A percentile compares a stretch with the other conserved stretches of the same genome.
Conservation (phyloP, 768 basidiomycete genomes). For the Lactifluus rugatus region DNA sequence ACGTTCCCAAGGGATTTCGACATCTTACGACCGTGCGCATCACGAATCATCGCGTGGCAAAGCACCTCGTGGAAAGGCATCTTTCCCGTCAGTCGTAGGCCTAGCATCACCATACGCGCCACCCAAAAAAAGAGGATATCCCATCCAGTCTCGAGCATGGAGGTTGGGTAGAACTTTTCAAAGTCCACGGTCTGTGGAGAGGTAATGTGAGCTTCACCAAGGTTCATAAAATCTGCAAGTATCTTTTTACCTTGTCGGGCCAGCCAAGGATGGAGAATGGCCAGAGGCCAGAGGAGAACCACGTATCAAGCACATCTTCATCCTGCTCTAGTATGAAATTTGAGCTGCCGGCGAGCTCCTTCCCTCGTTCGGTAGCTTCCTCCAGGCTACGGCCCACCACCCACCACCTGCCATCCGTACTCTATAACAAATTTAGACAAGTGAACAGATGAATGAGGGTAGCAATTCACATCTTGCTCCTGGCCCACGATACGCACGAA, state of each 20-base stretch:
- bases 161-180: constrained; percentile 75
- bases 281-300: constrained; percentile 98
- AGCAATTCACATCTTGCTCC: constrained; percentile 44
- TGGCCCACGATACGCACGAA: constrained; percentile 77
- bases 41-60: constrained; percentile 98
- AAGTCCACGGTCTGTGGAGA: constrained; percentile 60
- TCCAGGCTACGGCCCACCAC: constrained; percentile 75
- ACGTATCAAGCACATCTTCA: constrained; percentile 95
- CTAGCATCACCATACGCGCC: constrained; percentile 94
- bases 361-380: constrained; percentile 71
- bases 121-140: constrained; percentile 99
- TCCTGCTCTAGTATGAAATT: constrained; percentile 81
- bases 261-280: constrained; percentile 97
- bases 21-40: constrained; percentile 99
- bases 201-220: not conserved
- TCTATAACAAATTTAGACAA: constrained; percentile 29
- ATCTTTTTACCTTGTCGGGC: constrained; percentile 77
- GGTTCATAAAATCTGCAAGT: not conserved
- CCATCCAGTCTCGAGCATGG: constrained; percentile 97
- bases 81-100: constrained; percentile 76
- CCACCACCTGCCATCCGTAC: constrained; percentile 72
- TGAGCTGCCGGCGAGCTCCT: constrained; percentile 52
- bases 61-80: constrained; percentile 94
- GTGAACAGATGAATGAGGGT: not conserved
- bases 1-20: constrained; percentile 97